phyloP scores from a whole-genome alignment of 331 rosid genomes.

The Saraca asoca region DNA sequence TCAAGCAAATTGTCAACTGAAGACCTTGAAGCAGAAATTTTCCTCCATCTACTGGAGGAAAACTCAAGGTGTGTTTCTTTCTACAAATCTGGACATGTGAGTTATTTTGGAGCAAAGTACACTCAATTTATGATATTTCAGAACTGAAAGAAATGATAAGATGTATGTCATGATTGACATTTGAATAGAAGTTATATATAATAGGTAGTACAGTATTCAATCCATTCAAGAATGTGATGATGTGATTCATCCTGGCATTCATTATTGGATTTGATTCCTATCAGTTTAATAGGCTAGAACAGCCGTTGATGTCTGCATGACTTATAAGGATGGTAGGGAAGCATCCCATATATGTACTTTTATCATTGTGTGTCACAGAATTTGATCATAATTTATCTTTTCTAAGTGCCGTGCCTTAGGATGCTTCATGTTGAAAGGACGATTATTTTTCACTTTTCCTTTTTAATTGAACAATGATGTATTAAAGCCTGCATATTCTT shows the following conservation, averaged over 20 bases:
- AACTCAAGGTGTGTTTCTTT: constrained; percentile 50
- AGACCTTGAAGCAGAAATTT: constrained; percentile 91
- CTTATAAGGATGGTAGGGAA: not conserved
- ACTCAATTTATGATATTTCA: not conserved
- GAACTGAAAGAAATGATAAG: not conserved
- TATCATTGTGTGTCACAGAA: not conserved
- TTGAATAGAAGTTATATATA: not conserved
- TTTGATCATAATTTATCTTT: not conserved
- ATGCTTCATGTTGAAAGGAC: not conserved
- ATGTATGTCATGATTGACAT: not conserved
- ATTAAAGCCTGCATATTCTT: constrained; percentile 37
- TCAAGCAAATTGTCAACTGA: constrained; percentile 68
- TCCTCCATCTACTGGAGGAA: constrained; percentile 75
- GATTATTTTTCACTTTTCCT: not conserved
- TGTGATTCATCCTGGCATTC: too few relatives aligned
- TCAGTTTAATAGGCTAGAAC: too few relatives aligned
- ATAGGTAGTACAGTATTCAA: not conserved
- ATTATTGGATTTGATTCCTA: too few relatives aligned
- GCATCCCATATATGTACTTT: not conserved
- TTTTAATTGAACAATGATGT: constrained; percentile 21
- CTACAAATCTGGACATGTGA: not conserved
- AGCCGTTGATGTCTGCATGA: too few relatives aligned
- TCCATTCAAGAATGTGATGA: not conserved
- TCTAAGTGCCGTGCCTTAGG: not conserved
- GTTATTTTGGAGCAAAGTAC: not conserved